Evolutionary conservation across 176 grass and related monocot species (phyloP).

Genomic region (Puya raimondii): DNA sequence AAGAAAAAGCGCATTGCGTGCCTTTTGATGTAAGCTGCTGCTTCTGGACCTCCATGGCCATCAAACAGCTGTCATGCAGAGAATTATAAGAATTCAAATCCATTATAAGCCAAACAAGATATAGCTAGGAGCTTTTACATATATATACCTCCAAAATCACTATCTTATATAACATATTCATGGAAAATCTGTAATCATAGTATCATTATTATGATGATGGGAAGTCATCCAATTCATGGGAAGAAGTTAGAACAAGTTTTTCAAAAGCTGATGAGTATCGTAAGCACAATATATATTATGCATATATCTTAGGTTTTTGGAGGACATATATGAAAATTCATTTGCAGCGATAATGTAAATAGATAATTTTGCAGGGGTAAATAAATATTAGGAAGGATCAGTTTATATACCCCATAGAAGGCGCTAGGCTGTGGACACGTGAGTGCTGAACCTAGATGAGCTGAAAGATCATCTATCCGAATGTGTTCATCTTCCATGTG

Average conservation of each 20-base stretch:
- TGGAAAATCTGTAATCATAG: no score
- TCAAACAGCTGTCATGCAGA: constrained; percentile 60
- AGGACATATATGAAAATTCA: no score
- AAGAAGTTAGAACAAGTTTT: no score
- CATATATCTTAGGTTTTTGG: no score
- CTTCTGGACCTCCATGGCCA: constrained; percentile 83
- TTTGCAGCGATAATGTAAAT: no score
- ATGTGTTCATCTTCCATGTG: constrained; percentile 97
- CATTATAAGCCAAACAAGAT: background rate
- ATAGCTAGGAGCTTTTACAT: no score
- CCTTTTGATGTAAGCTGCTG: constrained; percentile 72
- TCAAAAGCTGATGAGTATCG: no score
- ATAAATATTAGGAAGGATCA: background rate
- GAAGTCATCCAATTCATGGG: no score
- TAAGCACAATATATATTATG: background rate
- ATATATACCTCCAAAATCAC: no score
- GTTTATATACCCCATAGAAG: constrained; percentile 62
- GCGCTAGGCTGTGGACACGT: constrained; percentile 53
- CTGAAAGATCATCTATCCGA: constrained; percentile 69
- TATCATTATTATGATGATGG: no score
- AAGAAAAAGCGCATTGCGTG: constrained; percentile 64
- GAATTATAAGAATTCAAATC: background rate
- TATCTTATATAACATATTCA: no score
- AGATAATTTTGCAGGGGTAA: no score
- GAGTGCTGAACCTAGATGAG: constrained; percentile 46